Conservation (phyloP, 139 green algal species). For the Yamagishiella unicocca region DNA sequence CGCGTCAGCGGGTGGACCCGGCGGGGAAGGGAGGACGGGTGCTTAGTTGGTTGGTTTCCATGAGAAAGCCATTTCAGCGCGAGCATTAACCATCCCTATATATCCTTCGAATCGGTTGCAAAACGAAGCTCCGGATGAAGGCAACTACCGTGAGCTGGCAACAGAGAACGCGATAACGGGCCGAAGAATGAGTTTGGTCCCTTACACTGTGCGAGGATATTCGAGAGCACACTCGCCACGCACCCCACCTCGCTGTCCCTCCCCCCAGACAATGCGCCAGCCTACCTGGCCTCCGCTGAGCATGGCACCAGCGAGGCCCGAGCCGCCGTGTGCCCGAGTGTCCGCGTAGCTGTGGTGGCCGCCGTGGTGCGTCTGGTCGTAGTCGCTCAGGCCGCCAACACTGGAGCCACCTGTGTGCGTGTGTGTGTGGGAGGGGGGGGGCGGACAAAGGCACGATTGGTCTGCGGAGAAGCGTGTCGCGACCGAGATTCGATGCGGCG, state of each 20-base stretch:
- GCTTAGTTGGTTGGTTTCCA: no score
- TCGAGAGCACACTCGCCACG: neutral
- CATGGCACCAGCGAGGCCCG: conserved; percentile 9
- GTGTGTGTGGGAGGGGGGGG: no score
- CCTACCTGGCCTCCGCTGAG: neutral
- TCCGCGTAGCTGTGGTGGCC: conserved; percentile 7
- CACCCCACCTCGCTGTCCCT: no score
- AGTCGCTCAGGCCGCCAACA: conserved; percentile 28
- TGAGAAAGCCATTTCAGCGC: no score
- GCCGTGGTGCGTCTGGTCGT: conserved; percentile 28
- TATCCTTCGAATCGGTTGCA: no score
- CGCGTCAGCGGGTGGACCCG: no score
- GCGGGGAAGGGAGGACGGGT: no score
- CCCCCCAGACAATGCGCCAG: neutral
- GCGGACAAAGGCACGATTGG: neutral
- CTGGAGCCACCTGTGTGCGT: no score
- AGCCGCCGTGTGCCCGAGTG: conserved; percentile 36
- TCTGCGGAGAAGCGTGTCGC: neutral
- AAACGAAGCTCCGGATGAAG: neutral
- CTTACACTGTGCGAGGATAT: neutral
- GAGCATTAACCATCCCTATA: no score
- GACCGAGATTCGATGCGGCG: neutral
- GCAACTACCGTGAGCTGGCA: neutral
- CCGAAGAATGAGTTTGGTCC: neutral
- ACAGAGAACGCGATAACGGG: neutral